A percentile compares a stretch with the other conserved stretches of the same genome.
phyloP scores from a whole-genome alignment of 176 grass and related monocot species.

The Zoysia pacifica region DNA sequence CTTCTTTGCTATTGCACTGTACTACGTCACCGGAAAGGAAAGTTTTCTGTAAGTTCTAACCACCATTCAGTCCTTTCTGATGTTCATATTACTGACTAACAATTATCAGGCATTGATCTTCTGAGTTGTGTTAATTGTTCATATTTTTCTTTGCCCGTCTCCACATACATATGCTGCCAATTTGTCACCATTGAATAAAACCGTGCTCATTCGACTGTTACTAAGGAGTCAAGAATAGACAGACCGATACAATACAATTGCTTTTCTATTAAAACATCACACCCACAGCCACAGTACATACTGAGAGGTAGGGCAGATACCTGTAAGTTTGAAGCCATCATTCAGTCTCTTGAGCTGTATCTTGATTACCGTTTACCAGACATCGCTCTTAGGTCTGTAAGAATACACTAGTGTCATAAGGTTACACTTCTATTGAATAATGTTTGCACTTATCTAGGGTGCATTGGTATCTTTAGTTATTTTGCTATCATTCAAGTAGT shows the following conservation, averaged over 20 bases:
- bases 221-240: background rate
- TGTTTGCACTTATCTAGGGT: background rate
- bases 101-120: background rate
- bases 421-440: background rate
- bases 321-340: slow-evolving; percentile 58
- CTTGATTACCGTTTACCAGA: slow-evolving; percentile 2
- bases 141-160: background rate
- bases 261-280: background rate
- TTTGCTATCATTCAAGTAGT: background rate
- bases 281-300: no score
- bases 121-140: background rate
- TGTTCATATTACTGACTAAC: background rate
- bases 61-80: background rate
- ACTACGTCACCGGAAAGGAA: slow-evolving; percentile 92
- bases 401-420: background rate
- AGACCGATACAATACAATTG: background rate
- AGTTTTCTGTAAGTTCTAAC: slow-evolving; percentile 87
- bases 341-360: background rate
- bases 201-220: background rate
- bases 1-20: slow-evolving; percentile 72
- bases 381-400: background rate
- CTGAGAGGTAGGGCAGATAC: slow-evolving; percentile 48
- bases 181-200: background rate
- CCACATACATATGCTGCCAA: background rate
- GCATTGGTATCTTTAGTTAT: background rate